These are phyloP conservation scores for Lipomyces chichibuensis DNA, from an alignment of 805 yeast species.

Conservation along the genomic window DNA sequence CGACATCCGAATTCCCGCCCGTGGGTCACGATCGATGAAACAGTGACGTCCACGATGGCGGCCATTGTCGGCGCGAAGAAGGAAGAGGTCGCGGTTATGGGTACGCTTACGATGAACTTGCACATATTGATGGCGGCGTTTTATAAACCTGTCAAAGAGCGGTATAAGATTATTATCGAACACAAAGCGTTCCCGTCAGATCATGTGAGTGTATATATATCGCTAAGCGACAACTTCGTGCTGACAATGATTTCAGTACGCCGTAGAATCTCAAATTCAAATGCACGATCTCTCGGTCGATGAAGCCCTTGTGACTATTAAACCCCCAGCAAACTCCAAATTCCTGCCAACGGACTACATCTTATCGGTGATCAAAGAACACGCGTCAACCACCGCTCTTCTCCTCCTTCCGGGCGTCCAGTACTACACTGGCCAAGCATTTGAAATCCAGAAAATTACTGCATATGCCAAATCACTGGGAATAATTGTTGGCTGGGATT, in stretches of 20 bases:
- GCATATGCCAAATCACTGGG: slow-evolving; percentile 57
- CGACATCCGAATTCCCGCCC: slow-evolving; percentile 55
- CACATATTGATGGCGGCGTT: slow-evolving; percentile 75
- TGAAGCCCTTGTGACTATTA: slow-evolving; percentile 64
- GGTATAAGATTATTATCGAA: slow-evolving; percentile 78
- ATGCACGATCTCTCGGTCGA: slow-evolving; percentile 59
- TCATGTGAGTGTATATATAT: slow-evolving; percentile 43
- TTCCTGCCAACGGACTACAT: slow-evolving; percentile 67
- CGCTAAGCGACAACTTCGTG: neutral
- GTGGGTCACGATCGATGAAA: slow-evolving; percentile 87
- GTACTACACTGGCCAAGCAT: slow-evolving; percentile 87
- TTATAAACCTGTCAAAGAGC: slow-evolving; percentile 60
- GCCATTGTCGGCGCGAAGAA: slow-evolving; percentile 74
- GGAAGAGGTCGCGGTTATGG: slow-evolving; percentile 86
- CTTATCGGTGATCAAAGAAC: slow-evolving; percentile 54
- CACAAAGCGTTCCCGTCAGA: slow-evolving; percentile 91
- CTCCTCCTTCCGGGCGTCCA: slow-evolving; percentile 87
- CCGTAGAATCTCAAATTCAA: slow-evolving; percentile 71
- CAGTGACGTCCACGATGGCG: slow-evolving; percentile 68
- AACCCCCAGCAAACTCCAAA: slow-evolving; percentile 62
- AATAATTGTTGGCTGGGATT: slow-evolving; percentile 78
- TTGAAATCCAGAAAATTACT: slow-evolving; percentile 76
- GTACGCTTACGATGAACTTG: slow-evolving; percentile 78
- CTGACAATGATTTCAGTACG: slow-evolving; percentile 51
- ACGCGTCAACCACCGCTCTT: slow-evolving; percentile 66